These are phyloP conservation scores for Scheffersomyces titani DNA, from an alignment of 1,139 yeast genomes.

Conservation along the genomic window DNA sequence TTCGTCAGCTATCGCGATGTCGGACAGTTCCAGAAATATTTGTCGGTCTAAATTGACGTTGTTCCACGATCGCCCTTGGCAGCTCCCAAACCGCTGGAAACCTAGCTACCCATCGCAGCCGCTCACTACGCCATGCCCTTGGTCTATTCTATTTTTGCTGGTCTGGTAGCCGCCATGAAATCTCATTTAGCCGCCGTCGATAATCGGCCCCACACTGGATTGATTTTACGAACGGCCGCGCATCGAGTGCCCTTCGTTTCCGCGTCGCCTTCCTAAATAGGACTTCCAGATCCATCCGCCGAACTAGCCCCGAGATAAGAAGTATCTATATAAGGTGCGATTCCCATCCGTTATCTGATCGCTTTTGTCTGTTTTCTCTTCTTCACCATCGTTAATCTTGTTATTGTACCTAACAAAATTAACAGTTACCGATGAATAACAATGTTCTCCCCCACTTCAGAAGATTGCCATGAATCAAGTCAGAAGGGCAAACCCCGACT, in stretches of 20 bases:
- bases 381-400: neutral
- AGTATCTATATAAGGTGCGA: neutral
- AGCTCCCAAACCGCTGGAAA: too few species aligned
- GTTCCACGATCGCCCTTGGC: too few species aligned
- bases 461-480: conserved; percentile 38
- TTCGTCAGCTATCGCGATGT: too few species aligned
- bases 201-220: neutral
- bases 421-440: conserved; percentile 10
- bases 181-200: neutral
- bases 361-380: neutral
- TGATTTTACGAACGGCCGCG: neutral
- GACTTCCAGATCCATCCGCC: too few species aligned
- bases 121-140: too few species aligned
- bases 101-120: too few species aligned
- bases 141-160: too few species aligned
- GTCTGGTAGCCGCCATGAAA: neutral
- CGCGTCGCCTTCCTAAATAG: neutral
- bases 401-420: neutral
- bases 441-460: conserved; percentile 30
- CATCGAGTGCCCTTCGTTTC: neutral
- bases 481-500: conserved; percentile 44
- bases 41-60: too few species aligned
- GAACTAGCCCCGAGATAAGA: neutral
- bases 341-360: neutral
- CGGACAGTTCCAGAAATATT: too few species aligned